These are phyloP conservation scores for Boletus rubroflammeus DNA, from an alignment of 768 basidiomycete species.

Conservation along the genomic window DNA sequence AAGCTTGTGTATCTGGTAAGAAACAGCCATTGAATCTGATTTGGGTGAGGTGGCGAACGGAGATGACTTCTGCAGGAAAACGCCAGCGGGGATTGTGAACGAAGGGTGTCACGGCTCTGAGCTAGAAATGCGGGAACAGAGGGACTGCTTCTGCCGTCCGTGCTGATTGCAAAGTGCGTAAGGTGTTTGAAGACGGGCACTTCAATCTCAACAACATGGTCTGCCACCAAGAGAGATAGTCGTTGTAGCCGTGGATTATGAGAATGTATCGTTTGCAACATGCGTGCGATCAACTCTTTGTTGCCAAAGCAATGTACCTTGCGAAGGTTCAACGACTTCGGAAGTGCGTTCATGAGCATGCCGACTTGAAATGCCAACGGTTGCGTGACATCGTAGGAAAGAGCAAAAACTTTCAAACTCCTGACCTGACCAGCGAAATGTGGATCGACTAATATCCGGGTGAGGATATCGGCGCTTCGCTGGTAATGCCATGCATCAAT, in stretches of 20 bases:
- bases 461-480: constrained; percentile 68
- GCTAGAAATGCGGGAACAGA: constrained; percentile 46
- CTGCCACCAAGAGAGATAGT: constrained; percentile 46
- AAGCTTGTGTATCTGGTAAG: constrained; percentile 44
- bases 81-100: constrained; percentile 54
- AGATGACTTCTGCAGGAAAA: constrained; percentile 51
- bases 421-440: constrained; percentile 55
- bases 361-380: constrained; percentile 64
- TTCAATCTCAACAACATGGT: constrained; percentile 43
- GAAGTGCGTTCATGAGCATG: constrained; percentile 67
- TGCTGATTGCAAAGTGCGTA: constrained; percentile 54
- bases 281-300: constrained; percentile 47
- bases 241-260: constrained; percentile 51
- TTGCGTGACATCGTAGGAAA: constrained; percentile 44
- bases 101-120: constrained; percentile 51
- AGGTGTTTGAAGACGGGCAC: constrained; percentile 52
- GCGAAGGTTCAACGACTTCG: constrained; percentile 55
- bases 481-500: constrained; percentile 49
- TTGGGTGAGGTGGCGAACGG: constrained; percentile 60
- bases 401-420: constrained; percentile 57
- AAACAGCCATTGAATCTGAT: constrained; percentile 60
- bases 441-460: constrained; percentile 57
- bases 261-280: constrained; percentile 51
- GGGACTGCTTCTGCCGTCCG: constrained; percentile 39
- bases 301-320: constrained; percentile 61